A percentile compares a stretch with the other conserved stretches of the same genome.
phyloP scores from a whole-genome alignment of 306 rosid genomes.

The Geum urbanum region DNA sequence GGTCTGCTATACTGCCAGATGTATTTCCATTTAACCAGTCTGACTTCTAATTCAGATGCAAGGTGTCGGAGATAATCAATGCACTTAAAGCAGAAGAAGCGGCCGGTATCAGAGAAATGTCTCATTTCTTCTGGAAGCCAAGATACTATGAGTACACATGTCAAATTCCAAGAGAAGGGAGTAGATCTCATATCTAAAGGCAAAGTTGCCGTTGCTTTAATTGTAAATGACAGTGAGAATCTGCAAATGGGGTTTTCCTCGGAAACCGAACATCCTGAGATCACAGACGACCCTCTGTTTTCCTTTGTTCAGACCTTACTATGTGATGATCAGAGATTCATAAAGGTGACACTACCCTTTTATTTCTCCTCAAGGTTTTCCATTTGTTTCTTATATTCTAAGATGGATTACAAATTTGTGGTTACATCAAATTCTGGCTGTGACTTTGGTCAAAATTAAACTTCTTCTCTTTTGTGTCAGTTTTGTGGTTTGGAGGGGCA shows the following conservation, averaged over 20 bases:
- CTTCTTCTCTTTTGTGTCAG: too few species aligned
- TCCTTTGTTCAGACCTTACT: constrained; percentile 46
- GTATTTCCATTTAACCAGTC: constrained; percentile 28
- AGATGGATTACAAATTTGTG: constrained; percentile 16
- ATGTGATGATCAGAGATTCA: constrained; percentile 40
- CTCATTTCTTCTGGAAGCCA: constrained; percentile 37
- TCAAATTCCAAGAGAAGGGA: constrained; percentile 52
- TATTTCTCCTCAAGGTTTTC: constrained; percentile 10
- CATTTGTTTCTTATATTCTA: not conserved
- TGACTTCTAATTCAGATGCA: constrained; percentile 58
- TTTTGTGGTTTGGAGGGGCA: not conserved
- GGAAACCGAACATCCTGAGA: constrained; percentile 33
- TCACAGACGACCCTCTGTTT: constrained; percentile 31
- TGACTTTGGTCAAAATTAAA: not conserved
- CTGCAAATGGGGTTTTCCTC: constrained; percentile 27
- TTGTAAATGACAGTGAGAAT: constrained; percentile 43
- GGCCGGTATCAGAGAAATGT: constrained; percentile 39
- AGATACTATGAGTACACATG: constrained; percentile 38
- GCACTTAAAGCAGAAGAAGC: constrained; percentile 34
- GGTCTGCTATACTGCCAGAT: constrained; percentile 15
- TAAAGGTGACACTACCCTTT: constrained; percentile 39
- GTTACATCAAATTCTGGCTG: constrained; percentile 11
- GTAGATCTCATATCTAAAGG: constrained; percentile 56
- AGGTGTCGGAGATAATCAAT: constrained; percentile 46
- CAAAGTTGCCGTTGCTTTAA: constrained; percentile 68